A percentile compares a stretch with the other conserved stretches of the same genome.
phyloP scores from a whole-genome alignment of 2,329 filamentous ascomycete species.

The Pestalotiopsis sp. region DNA sequence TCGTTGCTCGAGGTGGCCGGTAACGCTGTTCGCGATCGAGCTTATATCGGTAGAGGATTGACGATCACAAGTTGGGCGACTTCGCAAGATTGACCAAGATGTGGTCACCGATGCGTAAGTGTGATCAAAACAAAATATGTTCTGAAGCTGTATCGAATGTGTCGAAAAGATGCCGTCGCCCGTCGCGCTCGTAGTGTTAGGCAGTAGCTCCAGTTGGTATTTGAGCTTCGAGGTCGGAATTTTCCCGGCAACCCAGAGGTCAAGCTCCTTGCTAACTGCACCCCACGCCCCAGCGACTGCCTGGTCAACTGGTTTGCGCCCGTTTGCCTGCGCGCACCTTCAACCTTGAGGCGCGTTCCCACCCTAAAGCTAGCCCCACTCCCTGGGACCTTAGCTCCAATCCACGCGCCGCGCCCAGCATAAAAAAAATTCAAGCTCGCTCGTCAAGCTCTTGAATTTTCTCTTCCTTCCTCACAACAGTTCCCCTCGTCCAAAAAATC shows the following conservation, averaged over 20 bases:
- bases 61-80: background rate
- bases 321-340: background rate
- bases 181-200: background rate
- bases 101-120: background rate
- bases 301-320: background rate
- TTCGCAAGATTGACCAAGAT: background rate
- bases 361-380: constrained; percentile 7
- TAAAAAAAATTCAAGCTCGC: constrained; percentile 22
- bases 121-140: background rate
- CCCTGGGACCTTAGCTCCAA: background rate
- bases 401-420: background rate
- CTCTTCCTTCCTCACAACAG: constrained; percentile 47
- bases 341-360: background rate
- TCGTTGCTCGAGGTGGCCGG: background rate
- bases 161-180: background rate
- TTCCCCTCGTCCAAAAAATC: constrained; percentile 99
- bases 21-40: background rate
- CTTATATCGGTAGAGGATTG: background rate
- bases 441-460: constrained; percentile 23
- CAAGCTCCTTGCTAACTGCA: background rate
- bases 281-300: background rate
- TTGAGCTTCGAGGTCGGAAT: background rate
- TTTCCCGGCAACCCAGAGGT: background rate
- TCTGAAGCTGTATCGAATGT: background rate
- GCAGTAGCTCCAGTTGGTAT: background rate